These are phyloP conservation scores for Chaetomium globosum DNA, from an alignment of 2,329 filamentous ascomycete species.

Conservation along the genomic window DNA sequence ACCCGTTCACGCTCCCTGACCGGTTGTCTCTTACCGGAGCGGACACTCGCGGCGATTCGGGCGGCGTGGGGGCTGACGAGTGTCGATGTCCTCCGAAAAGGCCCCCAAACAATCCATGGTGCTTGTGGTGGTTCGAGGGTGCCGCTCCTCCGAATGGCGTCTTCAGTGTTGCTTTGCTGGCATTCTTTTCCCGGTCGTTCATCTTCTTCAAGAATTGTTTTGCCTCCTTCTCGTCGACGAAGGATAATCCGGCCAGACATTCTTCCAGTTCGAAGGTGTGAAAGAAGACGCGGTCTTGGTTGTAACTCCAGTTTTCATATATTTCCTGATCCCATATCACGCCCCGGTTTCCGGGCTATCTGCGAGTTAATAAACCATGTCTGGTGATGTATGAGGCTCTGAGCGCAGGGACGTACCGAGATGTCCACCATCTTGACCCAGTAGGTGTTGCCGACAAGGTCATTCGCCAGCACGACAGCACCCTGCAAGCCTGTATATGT, in stretches of 20 bases:
- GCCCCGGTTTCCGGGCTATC: slow-evolving; percentile 72
- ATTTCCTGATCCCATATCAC: slow-evolving; percentile 98
- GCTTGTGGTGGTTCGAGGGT: slow-evolving; percentile 45
- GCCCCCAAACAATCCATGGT: slow-evolving; percentile 58
- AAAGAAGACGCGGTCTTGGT: slow-evolving; percentile 96
- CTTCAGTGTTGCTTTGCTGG: slow-evolving; percentile 79
- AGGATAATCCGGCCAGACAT: slow-evolving; percentile 86
- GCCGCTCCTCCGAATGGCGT: slow-evolving; percentile 69
- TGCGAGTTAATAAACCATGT: slow-evolving; percentile 27
- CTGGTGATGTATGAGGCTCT: slow-evolving; percentile 15
- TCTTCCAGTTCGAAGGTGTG: slow-evolving; percentile 96
- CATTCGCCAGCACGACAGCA: slow-evolving; percentile 87
- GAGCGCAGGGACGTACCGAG: slow-evolving; percentile 64
- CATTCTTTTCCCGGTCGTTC: slow-evolving; percentile 93
- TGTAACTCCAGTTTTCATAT: slow-evolving; percentile 92
- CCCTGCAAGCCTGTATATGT: slow-evolving; percentile 92
- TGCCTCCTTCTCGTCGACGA: slow-evolving; percentile 96
- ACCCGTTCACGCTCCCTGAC: slow-evolving; percentile 52
- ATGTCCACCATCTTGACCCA: slow-evolving; percentile 98
- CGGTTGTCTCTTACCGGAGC: slow-evolving; percentile 45
- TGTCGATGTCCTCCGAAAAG: slow-evolving; percentile 65
- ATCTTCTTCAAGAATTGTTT: slow-evolving; percentile 98
- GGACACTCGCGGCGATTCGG: slow-evolving; percentile 56
- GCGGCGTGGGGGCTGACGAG: slow-evolving; percentile 59
- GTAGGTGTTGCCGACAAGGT: slow-evolving; percentile 91